Percentiles rank a stretch among this genome's conserved stretches.
Evolutionary conservation across 306 rosid species (phyloP).

Genomic region (Acacia acuminata): DNA sequence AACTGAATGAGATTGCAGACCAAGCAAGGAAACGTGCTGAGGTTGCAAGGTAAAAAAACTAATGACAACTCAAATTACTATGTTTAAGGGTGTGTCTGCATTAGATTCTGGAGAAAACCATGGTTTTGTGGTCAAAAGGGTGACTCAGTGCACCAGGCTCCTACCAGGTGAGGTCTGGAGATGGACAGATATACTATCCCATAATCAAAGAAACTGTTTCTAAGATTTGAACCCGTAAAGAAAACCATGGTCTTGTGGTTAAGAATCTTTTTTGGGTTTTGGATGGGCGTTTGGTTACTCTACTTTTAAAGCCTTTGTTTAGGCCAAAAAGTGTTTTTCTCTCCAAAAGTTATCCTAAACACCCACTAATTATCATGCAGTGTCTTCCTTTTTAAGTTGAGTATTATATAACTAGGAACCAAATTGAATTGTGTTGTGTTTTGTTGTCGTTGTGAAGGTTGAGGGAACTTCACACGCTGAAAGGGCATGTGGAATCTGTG

Average conservation of each 20-base stretch:
- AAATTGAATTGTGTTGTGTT: neutral
- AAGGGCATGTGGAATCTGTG: slow-evolving; percentile 81
- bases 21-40: slow-evolving; percentile 75
- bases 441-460: slow-evolving; percentile 35
- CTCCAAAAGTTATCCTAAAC: too few relatives aligned
- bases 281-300: too few relatives aligned
- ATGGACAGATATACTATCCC: too few relatives aligned
- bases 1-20: slow-evolving; percentile 64
- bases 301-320: too few relatives aligned
- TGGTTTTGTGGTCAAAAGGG: too few relatives aligned
- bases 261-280: too few relatives aligned
- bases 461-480: slow-evolving; percentile 58
- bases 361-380: neutral
- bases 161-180: accelerated
- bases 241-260: too few relatives aligned
- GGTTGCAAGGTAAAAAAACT: slow-evolving; percentile 53
- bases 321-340: too few relatives aligned
- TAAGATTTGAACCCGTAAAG: too few relatives aligned
- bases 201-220: too few relatives aligned
- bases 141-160: too few relatives aligned
- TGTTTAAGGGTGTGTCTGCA: neutral
- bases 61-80: neutral
- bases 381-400: neutral
- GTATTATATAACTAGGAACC: neutral
- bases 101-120: too few relatives aligned